Percentiles rank a stretch among this genome's conserved stretches.
Conservation (phyloP, 345 rosid species). For the Dipteronia sinensis region DNA sequence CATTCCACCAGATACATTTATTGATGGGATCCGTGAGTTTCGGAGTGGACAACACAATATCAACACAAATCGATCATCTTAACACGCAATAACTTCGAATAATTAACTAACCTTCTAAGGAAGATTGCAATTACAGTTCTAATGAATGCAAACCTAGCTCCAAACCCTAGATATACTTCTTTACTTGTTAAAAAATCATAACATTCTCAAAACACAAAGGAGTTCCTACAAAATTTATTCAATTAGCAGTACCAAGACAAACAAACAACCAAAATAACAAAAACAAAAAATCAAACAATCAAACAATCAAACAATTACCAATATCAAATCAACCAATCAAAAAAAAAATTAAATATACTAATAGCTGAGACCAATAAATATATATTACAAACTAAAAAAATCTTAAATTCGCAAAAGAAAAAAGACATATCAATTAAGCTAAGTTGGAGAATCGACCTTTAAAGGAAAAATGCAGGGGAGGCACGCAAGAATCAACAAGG, state of each 20-base stretch:
- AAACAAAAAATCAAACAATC: not conserved
- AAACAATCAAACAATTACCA: not conserved
- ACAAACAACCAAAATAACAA: not conserved
- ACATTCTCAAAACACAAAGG: not conserved
- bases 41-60: not conserved
- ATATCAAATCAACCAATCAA: not conserved
- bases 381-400: constrained; percentile 10
- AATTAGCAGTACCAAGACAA: not conserved
- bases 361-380: not conserved
- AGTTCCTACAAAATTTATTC: not conserved
- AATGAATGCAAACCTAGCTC: not conserved
- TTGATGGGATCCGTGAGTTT: not conserved
- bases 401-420: not conserved
- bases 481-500: constrained; percentile 17
- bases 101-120: not conserved
- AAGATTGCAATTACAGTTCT: not conserved
- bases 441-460: constrained; percentile 19
- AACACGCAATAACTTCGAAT: not conserved
- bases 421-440: constrained; percentile 21
- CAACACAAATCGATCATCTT: not conserved
- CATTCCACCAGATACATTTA: not conserved
- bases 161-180: not conserved
- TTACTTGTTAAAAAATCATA: not conserved
- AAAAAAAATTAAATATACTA: not conserved
- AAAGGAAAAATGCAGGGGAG: constrained; percentile 17